Percentiles rank a stretch among this genome's conserved stretches.
These are phyloP conservation scores for Fusarium torulosum DNA, from an alignment of 2,329 filamentous ascomycete species.

Conservation along the genomic window DNA sequence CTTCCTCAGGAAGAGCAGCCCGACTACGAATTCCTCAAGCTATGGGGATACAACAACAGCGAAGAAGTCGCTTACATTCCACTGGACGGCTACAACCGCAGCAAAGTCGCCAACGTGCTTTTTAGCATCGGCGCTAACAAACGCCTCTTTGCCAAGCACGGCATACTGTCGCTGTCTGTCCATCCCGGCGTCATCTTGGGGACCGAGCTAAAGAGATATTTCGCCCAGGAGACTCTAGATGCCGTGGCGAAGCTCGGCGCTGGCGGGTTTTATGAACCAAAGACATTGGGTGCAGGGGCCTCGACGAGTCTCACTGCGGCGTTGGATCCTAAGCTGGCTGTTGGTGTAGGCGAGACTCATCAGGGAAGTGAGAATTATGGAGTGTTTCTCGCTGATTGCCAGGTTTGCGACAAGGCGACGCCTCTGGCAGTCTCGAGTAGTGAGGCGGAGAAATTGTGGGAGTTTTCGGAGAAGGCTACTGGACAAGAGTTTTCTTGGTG, in stretches of 20 bases:
- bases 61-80: conserved; percentile 1
- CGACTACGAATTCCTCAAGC: background rate
- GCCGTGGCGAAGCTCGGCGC: background rate
- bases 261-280: background rate
- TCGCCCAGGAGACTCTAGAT: background rate
- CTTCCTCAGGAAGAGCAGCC: conserved; percentile 10
- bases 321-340: background rate
- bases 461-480: conserved; percentile 12
- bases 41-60: conserved; percentile 10
- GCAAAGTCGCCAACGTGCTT: conserved; percentile 20
- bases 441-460: conserved; percentile 21
- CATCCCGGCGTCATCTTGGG: conserved; percentile 15
- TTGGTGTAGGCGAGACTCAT: background rate
- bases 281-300: background rate
- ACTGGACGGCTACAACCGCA: background rate
- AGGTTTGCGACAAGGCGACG: background rate
- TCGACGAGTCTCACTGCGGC: conserved; percentile 22
- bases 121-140: conserved; percentile 15
- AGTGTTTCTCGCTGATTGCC: conserved; percentile 6
- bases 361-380: conserved; percentile 10
- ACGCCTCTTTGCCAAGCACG: conserved; percentile 6
- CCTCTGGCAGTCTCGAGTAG: conserved; percentile 10
- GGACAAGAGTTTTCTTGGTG: conserved; percentile 6
- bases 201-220: background rate
- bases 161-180: background rate